Base-by-base conservation (phyloP, 1,139 yeast species). In the Debaryomyces coudertii region DNA sequence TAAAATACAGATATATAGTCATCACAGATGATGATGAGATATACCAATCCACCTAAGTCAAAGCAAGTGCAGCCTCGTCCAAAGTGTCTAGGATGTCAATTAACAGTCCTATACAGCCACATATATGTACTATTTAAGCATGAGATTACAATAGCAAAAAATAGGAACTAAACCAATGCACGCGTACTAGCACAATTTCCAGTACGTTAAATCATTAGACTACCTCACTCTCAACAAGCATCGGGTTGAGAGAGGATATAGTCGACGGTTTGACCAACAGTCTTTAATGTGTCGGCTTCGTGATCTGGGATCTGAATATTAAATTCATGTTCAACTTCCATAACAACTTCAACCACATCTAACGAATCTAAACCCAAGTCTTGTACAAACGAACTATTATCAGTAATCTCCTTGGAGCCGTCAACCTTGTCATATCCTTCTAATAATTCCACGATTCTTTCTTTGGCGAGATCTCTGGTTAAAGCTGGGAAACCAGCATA, bases 361-460 rank as follows among this genome's bases (percentile, higher is more conserved):
- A 90, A 80, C 27, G 93, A 85, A 70, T 90, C 97, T 57, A 89
- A 78, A 2, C 95, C 95, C 55, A 90, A 77, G 63, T 90, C 96
- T 54, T 80, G 83, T 38, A 82, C 71, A 64, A 85, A 87, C 31
- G 83, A 75, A 7, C 95, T 79, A 14, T 71, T 69, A 47, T 82
- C 80, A 18, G 79, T 71, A 56, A 89, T 80, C 42, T 65, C 73
- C 61, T 80, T 73, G 40, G 69, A 57, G 39, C 63, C 56, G 52
- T 69, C 72, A 27, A 86, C 81, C 69, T 88, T 89, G 64, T 85
- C 92, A 66, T 84, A 88, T 14, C 89, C 85, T 73, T 86, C 89
- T 66, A 89, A 80, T 55, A 90, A 80, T 61, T 86, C 90, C 53
- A 87, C 66, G 54, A 89, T 80, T 72, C 97, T 81, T 65, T 83